phyloP scores from a whole-genome alignment of 2,329 filamentous ascomycete species.

The Ceratocystis huliohia region DNA sequence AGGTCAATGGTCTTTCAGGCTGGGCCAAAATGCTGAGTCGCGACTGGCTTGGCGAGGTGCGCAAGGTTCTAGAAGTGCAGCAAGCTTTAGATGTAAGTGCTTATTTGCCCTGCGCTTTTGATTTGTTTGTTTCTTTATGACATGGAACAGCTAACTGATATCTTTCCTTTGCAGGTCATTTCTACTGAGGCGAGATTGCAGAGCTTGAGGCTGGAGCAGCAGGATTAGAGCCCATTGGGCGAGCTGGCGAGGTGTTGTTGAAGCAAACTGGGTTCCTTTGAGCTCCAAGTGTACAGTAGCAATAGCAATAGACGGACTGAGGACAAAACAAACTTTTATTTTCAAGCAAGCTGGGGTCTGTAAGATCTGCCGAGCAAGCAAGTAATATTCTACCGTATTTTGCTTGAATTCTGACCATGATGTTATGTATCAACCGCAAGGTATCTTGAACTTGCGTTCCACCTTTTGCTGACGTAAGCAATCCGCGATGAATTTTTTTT shows the following conservation, averaged over 20 bases:
- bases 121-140: background rate
- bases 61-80: conserved; percentile 85
- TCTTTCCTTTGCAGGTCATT: conserved; percentile 51
- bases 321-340: conserved; percentile 10
- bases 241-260: conserved; percentile 1
- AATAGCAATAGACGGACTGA: conserved; percentile 19
- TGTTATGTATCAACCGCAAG: background rate
- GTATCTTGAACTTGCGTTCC: background rate
- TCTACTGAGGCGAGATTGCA: conserved; percentile 80
- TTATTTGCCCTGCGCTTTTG: background rate
- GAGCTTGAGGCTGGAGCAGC: conserved; percentile 41
- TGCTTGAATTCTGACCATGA: background rate
- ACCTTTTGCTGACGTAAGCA: conserved; percentile 19
- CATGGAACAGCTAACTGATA: conserved; percentile 23
- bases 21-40: conserved; percentile 93
- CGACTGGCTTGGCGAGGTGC: conserved; percentile 85
- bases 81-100: conserved; percentile 83
- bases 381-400: too few relatives aligned
- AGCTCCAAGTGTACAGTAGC: conserved; percentile 20
- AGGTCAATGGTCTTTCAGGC: conserved; percentile 85
- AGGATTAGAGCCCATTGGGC: conserved; percentile 4
- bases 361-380: too few relatives aligned
- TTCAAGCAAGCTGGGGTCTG: background rate
- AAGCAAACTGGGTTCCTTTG: conserved; percentile 13
- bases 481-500: conserved; percentile 15